These are phyloP conservation scores for Plasmodium inui DNA, from an alignment of 169 alveolate genomes.

Conservation along the genomic window DNA sequence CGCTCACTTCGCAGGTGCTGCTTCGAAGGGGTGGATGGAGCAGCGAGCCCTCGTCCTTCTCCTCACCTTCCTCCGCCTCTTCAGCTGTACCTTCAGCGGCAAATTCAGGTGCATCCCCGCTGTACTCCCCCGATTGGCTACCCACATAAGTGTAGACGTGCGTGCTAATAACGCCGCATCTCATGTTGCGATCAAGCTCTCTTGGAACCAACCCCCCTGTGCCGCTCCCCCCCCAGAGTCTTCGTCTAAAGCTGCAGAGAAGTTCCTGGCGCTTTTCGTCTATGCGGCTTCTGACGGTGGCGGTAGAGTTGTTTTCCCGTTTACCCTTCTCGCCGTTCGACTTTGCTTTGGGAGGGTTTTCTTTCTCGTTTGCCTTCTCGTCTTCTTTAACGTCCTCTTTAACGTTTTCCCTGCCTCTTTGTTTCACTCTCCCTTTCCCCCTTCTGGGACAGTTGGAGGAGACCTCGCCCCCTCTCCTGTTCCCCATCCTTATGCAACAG, in stretches of 20 bases:
- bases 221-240: background rate
- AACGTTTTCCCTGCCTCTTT: background rate
- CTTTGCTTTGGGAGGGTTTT: background rate
- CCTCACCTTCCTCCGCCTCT: background rate
- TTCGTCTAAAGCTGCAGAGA: background rate
- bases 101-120: background rate
- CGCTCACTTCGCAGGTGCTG: background rate
- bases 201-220: background rate
- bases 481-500: background rate
- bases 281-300: background rate
- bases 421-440: background rate
- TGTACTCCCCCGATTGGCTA: background rate
- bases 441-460: background rate
- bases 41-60: background rate
- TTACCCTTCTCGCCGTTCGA: background rate
- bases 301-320: background rate
- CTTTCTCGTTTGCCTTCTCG: too few relatives aligned
- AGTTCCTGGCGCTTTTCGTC: constrained; percentile 23
- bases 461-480: background rate
- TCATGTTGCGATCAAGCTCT: background rate
- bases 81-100: too few relatives aligned
- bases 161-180: background rate
- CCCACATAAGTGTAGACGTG: background rate
- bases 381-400: background rate
- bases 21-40: background rate